Percentiles rank a stretch among this genome's conserved stretches.
Evolutionary conservation across 1,284 basidiomycete species (phyloP).

Genomic region (Ustilago crameri): DNA sequence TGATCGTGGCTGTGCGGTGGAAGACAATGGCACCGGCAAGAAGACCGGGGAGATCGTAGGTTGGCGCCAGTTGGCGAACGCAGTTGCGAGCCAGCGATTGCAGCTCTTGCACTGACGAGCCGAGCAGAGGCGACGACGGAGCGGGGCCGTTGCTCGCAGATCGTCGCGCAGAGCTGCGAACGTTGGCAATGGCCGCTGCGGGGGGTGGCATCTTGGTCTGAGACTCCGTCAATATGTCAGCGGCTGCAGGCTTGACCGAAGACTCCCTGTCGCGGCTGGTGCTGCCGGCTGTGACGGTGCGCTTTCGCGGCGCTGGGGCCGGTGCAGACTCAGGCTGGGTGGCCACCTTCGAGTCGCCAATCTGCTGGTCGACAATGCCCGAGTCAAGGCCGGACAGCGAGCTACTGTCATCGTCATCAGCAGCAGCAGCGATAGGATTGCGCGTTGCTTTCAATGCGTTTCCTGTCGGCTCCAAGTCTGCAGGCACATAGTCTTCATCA

Average conservation of each 20-base stretch:
- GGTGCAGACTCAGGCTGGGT: conserved; percentile 10
- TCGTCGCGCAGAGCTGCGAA: conserved; percentile 32
- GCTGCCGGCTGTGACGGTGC: conserved; percentile 10
- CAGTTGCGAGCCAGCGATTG: conserved; percentile 43
- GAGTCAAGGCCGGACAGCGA: conserved; percentile 39
- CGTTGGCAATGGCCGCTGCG: conserved; percentile 15
- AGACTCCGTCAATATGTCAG: conserved; percentile 37
- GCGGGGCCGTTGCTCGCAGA: conserved; percentile 50
- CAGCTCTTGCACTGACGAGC: conserved; percentile 39
- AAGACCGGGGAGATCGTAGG: conserved; percentile 66
- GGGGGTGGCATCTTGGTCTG: conserved; percentile 54
- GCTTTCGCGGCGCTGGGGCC: conserved; percentile 14
- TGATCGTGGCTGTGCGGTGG: conserved; percentile 67
- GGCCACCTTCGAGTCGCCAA: conserved; percentile 24
- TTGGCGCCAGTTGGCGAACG: conserved; percentile 54
- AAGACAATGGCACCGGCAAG: conserved; percentile 65
- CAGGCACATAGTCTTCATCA: conserved; percentile 44
- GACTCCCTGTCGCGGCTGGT: conserved; percentile 12
- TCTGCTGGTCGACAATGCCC: conserved; percentile 31
- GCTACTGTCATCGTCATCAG: conserved; percentile 31
- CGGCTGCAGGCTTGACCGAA: conserved; percentile 12
- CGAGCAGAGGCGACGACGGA: conserved; percentile 30
- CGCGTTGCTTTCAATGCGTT: conserved; percentile 12
- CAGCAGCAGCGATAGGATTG: conserved; percentile 5
- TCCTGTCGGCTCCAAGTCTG: conserved; percentile 8